These are phyloP conservation scores for Lentinula detonsa DNA, from an alignment of 768 basidiomycete genomes.

Conservation along the genomic window DNA sequence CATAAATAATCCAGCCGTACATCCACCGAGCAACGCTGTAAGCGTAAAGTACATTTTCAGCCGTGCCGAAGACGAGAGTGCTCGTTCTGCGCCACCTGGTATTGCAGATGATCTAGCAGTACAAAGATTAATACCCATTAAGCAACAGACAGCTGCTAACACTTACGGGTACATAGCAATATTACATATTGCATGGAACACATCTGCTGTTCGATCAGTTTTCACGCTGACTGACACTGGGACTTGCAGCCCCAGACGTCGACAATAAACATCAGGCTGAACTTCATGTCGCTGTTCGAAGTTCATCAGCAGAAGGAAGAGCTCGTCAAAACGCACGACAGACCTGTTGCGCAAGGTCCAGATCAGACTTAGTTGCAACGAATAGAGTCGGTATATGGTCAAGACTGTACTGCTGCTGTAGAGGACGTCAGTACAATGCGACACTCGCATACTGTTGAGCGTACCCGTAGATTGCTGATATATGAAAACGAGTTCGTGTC, in stretches of 20 bases:
- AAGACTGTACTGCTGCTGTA: constrained; percentile 92
- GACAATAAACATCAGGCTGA: constrained; percentile 95
- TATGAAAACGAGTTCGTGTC: constrained; percentile 99
- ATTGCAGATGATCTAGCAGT: constrained; percentile 51
- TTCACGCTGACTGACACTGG: constrained; percentile 93
- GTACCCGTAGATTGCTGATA: constrained; percentile 90
- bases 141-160: constrained; percentile 12
- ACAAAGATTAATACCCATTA: constrained; percentile 1
- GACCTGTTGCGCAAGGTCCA: constrained; percentile 93
- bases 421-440: constrained; percentile 13
- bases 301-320: constrained; percentile 1
- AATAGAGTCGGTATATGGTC: constrained; percentile 95
- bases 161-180: constrained; percentile 87
- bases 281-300: constrained; percentile 83
- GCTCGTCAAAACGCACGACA: constrained; percentile 13
- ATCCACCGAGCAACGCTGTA: constrained; percentile 69
- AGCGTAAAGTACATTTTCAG: constrained; percentile 68
- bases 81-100: constrained; percentile 81
- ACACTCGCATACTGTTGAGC: constrained; percentile 8
- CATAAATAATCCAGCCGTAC: constrained; percentile 67
- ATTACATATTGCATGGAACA: constrained; percentile 80
- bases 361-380: constrained; percentile 98
- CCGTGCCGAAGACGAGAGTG: constrained; percentile 61
- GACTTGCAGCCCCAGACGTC: constrained; percentile 82
- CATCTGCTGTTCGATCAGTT: constrained; percentile 77